Conservation (phyloP, 2,329 filamentous ascomycete genomes). For the Bipolaris sorokiniana region DNA sequence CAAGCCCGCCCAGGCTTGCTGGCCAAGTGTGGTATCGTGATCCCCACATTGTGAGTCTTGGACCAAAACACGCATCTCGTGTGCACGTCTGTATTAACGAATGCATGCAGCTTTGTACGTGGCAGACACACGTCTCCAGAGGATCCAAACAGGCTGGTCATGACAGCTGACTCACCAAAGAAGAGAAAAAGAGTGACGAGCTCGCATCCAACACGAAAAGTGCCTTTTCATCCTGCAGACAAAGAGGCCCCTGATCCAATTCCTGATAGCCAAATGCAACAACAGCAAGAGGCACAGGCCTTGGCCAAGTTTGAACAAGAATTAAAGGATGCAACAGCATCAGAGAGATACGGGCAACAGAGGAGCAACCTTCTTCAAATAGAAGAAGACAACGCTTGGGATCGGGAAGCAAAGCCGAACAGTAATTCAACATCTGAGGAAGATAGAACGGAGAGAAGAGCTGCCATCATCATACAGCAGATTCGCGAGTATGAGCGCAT, state of each 20-base stretch:
- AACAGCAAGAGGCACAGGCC: background rate
- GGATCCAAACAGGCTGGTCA: constrained; percentile 31
- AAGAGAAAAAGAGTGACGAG: constrained; percentile 43
- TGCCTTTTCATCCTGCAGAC: constrained; percentile 20
- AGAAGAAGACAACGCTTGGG: constrained; percentile 47
- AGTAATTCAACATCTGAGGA: constrained; percentile 5
- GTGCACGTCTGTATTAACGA: constrained; percentile 8
- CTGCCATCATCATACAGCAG: constrained; percentile 44
- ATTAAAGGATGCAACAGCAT: constrained; percentile 2
- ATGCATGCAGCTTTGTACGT: constrained; percentile 40
- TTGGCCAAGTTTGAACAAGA: constrained; percentile 13
- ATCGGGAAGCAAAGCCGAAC: constrained; percentile 36
- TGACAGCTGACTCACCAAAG: constrained; percentile 43
- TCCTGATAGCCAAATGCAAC: background rate
- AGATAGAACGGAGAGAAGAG: constrained; percentile 38
- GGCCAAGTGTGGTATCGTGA: constrained; percentile 35
- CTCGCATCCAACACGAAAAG: constrained; percentile 21
- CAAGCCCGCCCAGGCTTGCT: constrained; percentile 31
- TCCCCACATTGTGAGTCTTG: constrained; percentile 38
- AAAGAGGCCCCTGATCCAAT: constrained; percentile 12
- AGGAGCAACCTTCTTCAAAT: constrained; percentile 36
- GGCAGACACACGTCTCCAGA: constrained; percentile 32
- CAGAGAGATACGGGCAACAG: constrained; percentile 26
- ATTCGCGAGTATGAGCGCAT: constrained; percentile 54
- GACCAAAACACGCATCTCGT: background rate